Evolutionary conservation across 2,329 filamentous ascomycete species (phyloP), one percentile per base, ranked within the genome.

Genomic region (Triangularia verruculosa): DNA sequence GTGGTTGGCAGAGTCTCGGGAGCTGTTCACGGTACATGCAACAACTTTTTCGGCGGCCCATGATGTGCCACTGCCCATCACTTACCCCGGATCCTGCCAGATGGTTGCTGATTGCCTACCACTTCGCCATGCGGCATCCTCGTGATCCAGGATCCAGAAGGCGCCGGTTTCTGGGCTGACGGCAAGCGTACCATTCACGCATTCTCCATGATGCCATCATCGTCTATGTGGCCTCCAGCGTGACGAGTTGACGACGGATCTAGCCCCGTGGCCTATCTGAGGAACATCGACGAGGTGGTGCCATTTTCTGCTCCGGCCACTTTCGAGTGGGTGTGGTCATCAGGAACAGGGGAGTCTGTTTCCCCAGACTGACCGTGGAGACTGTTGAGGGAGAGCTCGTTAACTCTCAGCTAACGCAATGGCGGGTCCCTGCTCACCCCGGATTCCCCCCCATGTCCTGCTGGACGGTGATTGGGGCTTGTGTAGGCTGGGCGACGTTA

Each of bases 351-450:
- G 27, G 30, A 34, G 43, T 32, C 39, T 22, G 28, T 28, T 28
- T 28, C 25, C 24, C 54, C 25, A 28, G 25, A 57, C 24, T 57
- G 25, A 20, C 15, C 25, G 9, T 32, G 27, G 54, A 20, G 27
- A 34, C n/a, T n/a, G n/a, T n/a, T n/a, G 32, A 12, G 34, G 54
- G 27, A 34, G n/a, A 47, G 39, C 39, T 9, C 17, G 39, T 20
- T 47, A 47, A 47, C 39, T 47, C 39, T 47, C 39, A 47, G 60
- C 43, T 27, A 54, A 56, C 47, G n/a, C 51, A 39, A n/a, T 20
- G 61, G 25, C 57, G 24, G 6, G 13, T 54, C 65, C 65, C 58
- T 69, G 69, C 61, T 66, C 61, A 66, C 69, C 69, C 68, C 67
- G 67, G 68, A 68, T 69, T 65, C 53, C 47, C 62, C 57, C 59